Conservation (phyloP, 1,139 yeast species). For the Yamadazyma aaseri region DNA sequence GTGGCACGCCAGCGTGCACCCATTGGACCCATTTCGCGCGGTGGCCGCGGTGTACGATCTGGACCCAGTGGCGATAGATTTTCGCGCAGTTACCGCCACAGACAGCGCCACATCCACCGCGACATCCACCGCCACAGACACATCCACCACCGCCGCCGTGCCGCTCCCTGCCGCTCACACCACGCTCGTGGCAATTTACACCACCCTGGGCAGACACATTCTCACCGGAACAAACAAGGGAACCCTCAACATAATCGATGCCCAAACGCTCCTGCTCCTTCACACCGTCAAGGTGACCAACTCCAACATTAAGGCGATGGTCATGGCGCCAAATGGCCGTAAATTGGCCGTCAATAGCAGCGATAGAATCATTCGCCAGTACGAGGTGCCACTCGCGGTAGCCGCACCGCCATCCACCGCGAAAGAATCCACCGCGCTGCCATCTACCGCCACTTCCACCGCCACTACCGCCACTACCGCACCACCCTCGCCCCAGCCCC, state of each 20-base stretch:
- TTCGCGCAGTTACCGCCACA: conserved; percentile 15
- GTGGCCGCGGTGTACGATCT: conserved; percentile 53
- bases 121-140: too few relatives aligned
- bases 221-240: conserved; percentile 84
- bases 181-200: conserved; percentile 36
- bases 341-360: conserved; percentile 76
- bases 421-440: too few relatives aligned
- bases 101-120: too few relatives aligned
- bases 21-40: conserved; percentile 40
- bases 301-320: conserved; percentile 71
- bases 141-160: too few relatives aligned
- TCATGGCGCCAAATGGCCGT: conserved; percentile 63
- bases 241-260: conserved; percentile 54
- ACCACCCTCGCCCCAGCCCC: too few relatives aligned
- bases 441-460: too few relatives aligned
- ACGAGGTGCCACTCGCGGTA: conserved; percentile 57
- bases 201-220: conserved; percentile 48
- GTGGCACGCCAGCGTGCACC: conserved; percentile 68
- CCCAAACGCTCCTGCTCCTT: conserved; percentile 31
- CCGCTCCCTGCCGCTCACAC: conserved; percentile 24
- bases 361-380: conserved; percentile 79
- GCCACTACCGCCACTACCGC: too few relatives aligned
- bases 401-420: too few relatives aligned
- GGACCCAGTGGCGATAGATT: conserved; percentile 55
- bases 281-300: conserved; percentile 57